phyloP scores from a whole-genome alignment of 2,329 filamentous ascomycete species.

The Neospermospora avenae region DNA sequence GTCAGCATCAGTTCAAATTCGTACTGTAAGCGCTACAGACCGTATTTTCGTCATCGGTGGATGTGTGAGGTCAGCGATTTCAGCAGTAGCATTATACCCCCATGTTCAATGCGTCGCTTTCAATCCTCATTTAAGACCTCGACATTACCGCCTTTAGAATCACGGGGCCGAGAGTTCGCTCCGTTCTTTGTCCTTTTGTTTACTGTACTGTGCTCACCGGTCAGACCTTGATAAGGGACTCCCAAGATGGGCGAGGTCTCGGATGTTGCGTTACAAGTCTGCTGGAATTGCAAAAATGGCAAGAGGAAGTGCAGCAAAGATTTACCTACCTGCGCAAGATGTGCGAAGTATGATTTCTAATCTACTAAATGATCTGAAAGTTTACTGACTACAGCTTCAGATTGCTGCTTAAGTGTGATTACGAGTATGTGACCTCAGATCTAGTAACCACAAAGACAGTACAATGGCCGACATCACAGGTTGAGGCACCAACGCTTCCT shows the following conservation, averaged over 20 bases:
- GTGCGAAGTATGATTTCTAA: slow-evolving; percentile 17
- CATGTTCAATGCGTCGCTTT: no score
- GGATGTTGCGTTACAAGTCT: slow-evolving; percentile 19
- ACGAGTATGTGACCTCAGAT: slow-evolving; percentile 14
- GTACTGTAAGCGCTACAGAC: no score
- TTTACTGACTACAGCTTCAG: slow-evolving; percentile 13
- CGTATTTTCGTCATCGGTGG: no score
- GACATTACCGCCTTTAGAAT: no score
- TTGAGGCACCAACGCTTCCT: slow-evolving; percentile 8
- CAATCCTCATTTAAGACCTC: no score
- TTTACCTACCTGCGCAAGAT: slow-evolving; percentile 21
- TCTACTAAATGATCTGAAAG: background rate
- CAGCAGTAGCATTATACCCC: no score
- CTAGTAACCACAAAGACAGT: slow-evolving; percentile 6
- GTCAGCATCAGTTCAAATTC: no score
- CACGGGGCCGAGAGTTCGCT: background rate
- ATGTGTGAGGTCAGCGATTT: no score
- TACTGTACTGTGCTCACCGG: background rate
- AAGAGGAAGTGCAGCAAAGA: slow-evolving; percentile 26
- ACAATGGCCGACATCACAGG: slow-evolving; percentile 10
- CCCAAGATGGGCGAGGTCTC: background rate
- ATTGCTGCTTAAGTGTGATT: slow-evolving; percentile 24
- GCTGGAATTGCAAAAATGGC: slow-evolving; percentile 24
- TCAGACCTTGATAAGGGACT: background rate
- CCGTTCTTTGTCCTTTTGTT: background rate